Base-by-base conservation (phyloP, 257 asterid species). In the Coffea canephora region DNA sequence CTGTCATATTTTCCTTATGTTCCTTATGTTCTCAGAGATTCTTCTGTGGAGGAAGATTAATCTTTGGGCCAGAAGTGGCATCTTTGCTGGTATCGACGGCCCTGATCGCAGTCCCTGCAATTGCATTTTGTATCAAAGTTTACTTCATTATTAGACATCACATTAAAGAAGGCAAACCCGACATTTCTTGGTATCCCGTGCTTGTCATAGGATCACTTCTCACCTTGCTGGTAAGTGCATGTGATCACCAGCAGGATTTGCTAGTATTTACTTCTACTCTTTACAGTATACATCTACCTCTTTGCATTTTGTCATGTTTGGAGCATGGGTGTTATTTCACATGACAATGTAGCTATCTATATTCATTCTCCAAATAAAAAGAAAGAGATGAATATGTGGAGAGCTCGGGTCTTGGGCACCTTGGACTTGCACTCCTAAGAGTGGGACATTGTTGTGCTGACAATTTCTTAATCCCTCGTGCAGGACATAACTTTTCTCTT, bases 11-110 rank as follows among this genome's bases (percentile, higher is more conserved):
- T 52, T 52, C 59, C 18, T 16, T 15, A 92, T 76, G 25, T 55
- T 55, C 2, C 62, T 55, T 55, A n/a, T 89, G 62, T 74, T 68
- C 43, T 55, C 93, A 94, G 98, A 94, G 83, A 83, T 92, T 94
- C 83, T 77, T 88, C 39, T 94, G 91, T 84, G 97, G 98, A 12
- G 97, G 97, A 89, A 91, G 97, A 84, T 83, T 94, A 86, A 74
- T 94, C 67, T 92, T 92, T 64, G 98, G 98, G 76, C 98, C 97
- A 0, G 97, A 94, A 79, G 97, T 84, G 23, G 84, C 89, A 57
- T 90, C 97, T 68, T 82, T 89, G 19, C 55, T 91, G 74, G 64
- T 92, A 78, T 89, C 98, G 0, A 86, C 91, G 27, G 79, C 84
- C 62, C 84, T 92, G 57, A 91, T 94, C 72, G 97, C 92, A 67